Evolutionary conservation across 768 basidiomycete species (phyloP), one percentile per base, ranked within the genome.

Genomic region (Strobilomyces confusus): DNA sequence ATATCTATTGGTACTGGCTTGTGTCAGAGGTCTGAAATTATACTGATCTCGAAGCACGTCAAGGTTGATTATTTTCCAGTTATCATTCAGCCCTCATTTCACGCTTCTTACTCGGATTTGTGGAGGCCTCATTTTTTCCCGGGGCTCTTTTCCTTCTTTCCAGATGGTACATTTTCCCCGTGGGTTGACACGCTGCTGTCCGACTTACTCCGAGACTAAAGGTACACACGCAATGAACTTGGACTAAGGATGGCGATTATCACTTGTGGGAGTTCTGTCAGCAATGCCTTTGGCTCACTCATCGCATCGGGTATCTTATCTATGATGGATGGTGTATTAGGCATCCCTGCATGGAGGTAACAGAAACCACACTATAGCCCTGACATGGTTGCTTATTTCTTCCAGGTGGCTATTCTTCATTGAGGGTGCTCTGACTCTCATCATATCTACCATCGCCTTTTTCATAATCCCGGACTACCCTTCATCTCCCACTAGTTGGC

Each of bases 381-480:
- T 13, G 34, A 37, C 47, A 44, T 44, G 15, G 19, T 23, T 12
- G 29, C 44, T 47, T 36, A 58, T 36, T 26, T 42, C 6, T 34
- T 36, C 30, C 52, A 84, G 85, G 60, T 89, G 86, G 85, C 73
- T 87, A 22, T 87, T 88, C 72, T 84, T 75, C 61, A 75, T 84
- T 26, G 84, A 86, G 69, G 85, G 84, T 25, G 68, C 72, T 9
- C 60, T 84, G 52, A 87, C 83, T 12, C 72, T 85, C 42, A 63
- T 76, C 43, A 68, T 80, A 47, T 79, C 77, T 15, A 34, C 80
- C 29, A 44, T 73, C 23, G 78, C 86, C 1, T 70, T 83, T 33
- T 83, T 80, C 61, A 74, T 89, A 51, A 76, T 90, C 5, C 89
- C 88, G 2, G 87, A 89, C 63, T 89, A 87, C 66, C 87, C 86